A percentile compares a stretch with the other conserved stretches of the same genome.
Conservation (phyloP, 176 grass and related monocot species). For the Carex parvula region DNA sequence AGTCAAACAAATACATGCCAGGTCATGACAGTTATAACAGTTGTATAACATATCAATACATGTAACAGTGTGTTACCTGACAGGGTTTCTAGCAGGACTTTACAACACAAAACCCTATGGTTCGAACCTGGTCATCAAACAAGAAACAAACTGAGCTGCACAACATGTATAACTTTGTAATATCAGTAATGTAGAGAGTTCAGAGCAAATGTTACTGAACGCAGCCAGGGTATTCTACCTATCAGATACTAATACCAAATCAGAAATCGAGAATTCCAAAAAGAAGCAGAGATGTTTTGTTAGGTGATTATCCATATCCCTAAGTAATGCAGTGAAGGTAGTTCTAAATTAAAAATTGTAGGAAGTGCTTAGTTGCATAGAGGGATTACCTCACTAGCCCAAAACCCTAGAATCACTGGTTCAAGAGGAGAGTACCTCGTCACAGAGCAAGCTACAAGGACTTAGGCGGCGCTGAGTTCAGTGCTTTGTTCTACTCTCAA, state of each 20-base stretch:
- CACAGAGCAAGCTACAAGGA: not conserved
- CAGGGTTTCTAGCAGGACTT: not conserved
- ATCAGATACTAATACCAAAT: not conserved
- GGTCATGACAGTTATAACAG: not conserved
- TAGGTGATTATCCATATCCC: not conserved
- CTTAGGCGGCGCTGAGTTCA: not conserved
- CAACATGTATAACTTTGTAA: not conserved
- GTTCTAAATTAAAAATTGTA: not conserved
- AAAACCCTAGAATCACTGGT: constrained; percentile 2
- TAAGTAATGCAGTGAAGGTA: not conserved
- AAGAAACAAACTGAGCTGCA: not conserved
- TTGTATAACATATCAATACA: not conserved
- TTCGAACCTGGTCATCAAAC: not conserved
- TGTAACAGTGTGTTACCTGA: not conserved
- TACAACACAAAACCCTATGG: not conserved
- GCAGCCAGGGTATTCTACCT: not conserved
- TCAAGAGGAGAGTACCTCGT: not conserved
- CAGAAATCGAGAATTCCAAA: not conserved
- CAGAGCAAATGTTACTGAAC: not conserved
- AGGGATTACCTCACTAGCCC: not conserved
- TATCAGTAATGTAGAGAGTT: not conserved
- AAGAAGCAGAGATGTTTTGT: not conserved
- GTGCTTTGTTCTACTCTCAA: not conserved
- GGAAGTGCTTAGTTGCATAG: not conserved
- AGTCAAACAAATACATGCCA: not conserved